phyloP scores from a whole-genome alignment of 2,329 filamentous ascomycete species.

The Trichoderma sp. region DNA sequence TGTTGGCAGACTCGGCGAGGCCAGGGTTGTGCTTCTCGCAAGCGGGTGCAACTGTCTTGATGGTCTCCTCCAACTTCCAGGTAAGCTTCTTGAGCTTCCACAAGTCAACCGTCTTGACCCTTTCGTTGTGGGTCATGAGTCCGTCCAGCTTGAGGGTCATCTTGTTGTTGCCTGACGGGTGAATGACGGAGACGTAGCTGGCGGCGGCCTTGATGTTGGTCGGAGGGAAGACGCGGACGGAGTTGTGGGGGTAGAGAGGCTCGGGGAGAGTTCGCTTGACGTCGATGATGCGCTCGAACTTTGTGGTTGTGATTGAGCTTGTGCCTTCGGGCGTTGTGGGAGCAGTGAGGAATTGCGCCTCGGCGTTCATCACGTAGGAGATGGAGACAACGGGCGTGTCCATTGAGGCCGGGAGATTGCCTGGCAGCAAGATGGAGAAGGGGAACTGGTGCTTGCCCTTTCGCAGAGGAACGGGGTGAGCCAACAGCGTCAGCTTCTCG shows the following conservation, averaged over 20 bases:
- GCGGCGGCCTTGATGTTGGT: slow-evolving; percentile 89
- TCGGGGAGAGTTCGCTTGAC: slow-evolving; percentile 75
- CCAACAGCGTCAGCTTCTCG: slow-evolving; percentile 75
- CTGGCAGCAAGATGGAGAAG: slow-evolving; percentile 82
- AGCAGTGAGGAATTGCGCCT: slow-evolving; percentile 38
- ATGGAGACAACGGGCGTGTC: slow-evolving; percentile 71
- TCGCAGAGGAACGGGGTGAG: slow-evolving; percentile 48
- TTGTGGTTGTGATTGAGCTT: slow-evolving; percentile 42
- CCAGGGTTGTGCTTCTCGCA: slow-evolving; percentile 69
- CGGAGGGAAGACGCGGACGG: slow-evolving; percentile 90
- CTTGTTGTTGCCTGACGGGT: slow-evolving; percentile 79
- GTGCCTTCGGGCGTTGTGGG: neutral
- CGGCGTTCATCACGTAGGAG: slow-evolving; percentile 73
- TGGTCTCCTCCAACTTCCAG: slow-evolving; percentile 89
- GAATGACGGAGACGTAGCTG: slow-evolving; percentile 76
- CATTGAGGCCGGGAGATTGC: slow-evolving; percentile 80
- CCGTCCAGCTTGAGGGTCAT: slow-evolving; percentile 81
- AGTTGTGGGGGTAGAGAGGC: slow-evolving; percentile 78
- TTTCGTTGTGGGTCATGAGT: slow-evolving; percentile 68
- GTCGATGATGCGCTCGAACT: slow-evolving; percentile 64
- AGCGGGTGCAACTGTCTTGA: slow-evolving; percentile 73
- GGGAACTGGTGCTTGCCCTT: slow-evolving; percentile 72
- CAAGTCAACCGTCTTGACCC: slow-evolving; percentile 67
- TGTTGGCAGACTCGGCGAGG: slow-evolving; percentile 45
- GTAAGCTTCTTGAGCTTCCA: slow-evolving; percentile 90